Evolutionary conservation across 2,329 filamentous ascomycete species (phyloP), one percentile per base, ranked within the genome.

Genomic region (Fusarium sp.): DNA sequence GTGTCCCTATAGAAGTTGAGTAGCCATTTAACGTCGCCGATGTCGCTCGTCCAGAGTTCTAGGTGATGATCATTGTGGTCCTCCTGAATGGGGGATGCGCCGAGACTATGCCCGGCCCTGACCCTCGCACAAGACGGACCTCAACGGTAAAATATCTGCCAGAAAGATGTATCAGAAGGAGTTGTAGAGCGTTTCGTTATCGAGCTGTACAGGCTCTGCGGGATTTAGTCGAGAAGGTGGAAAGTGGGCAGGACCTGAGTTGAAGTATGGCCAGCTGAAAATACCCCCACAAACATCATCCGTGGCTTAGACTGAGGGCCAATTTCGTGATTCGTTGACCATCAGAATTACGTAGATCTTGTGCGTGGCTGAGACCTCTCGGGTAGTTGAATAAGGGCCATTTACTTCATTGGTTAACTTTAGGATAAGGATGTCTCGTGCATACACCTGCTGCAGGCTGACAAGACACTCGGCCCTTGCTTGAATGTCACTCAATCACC

Each of bases 361-460:
- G 15, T 3, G 3, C 23, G 29, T 20, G 23, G 28, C 28, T 57
- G 47, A 31, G 4, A 21, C 4, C 2, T 0, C 21, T 20, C 3
- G 52, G 29, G 9, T 55, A 38, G 3, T 16, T 11, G 39, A 4
- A 28, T 21, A n/a, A 13, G 50, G 31, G 56, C 50, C 56, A 24
- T 23, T 47, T 46, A 31, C 16, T 3, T 47, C 1, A 33, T 57
- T 59, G 26, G 39, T 23, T 18, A 33, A 26, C 13, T 12, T 3
- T 8, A 2, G 3, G 1, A 10, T 6, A 10, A 35, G 12, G 2
- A 4, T 21, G 4, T 5, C 3, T 2, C 7, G 7, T n/a, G n/a
- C n/a, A 33, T 23, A 16, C 44, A 46, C 15, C n/a, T 20, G 20
- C n/a, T 21, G n/a, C 26, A 44, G 8, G 18, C 0, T 8, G 2